Base-by-base conservation (phyloP, 1,284 basidiomycete species). In the Sporisorium exsertum region DNA sequence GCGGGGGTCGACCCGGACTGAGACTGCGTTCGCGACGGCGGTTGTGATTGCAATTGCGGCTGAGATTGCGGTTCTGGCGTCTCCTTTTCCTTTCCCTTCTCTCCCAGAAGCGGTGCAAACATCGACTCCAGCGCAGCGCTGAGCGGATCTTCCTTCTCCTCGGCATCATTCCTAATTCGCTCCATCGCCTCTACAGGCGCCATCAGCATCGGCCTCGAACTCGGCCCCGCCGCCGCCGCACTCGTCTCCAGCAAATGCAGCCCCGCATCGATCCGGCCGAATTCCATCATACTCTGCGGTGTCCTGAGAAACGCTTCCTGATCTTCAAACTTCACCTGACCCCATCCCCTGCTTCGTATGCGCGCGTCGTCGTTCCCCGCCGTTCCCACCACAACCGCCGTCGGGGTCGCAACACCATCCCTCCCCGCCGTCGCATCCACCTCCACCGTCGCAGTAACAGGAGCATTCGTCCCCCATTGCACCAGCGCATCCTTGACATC, bases 301-400 rank as follows among this genome's bases (percentile, higher is more conserved):
- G 92, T 93, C n/a, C 95, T 91, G 13, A 91, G 84, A 33, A 96
- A 89, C 0, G 94, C 93, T 5, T 90, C 89, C 45, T 79, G 73
- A 51, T 87, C 83, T 43, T 84, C 81, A 54, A 87, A 86, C 1
- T 82, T 79, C 0, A 74, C 51, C 8, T 67, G 49, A n/a, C 46
- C 73, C 26, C 37, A 18, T 18, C 26, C 10, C 16, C 43, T 55
- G 18, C 49, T 59, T n/a, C 56, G 53, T 49, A 42, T 64, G 42
- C 26, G 54, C 27, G 3, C 60, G 22, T 65, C 53, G 32, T 56
- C 33, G 26, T 54, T 54, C n/a, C 15, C 46, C 7, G 5, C 43
- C 12, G 35, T 13, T 40, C 29, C 49, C 3, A 22, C 45, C 20
- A n/a, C 33, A 2, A n/a, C 40, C 4, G 42, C 43, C 32, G 24